Evolutionary conservation across 495 filamentous ascomycete genomes (phyloP).

Genomic region (Penicillium salamii): DNA sequence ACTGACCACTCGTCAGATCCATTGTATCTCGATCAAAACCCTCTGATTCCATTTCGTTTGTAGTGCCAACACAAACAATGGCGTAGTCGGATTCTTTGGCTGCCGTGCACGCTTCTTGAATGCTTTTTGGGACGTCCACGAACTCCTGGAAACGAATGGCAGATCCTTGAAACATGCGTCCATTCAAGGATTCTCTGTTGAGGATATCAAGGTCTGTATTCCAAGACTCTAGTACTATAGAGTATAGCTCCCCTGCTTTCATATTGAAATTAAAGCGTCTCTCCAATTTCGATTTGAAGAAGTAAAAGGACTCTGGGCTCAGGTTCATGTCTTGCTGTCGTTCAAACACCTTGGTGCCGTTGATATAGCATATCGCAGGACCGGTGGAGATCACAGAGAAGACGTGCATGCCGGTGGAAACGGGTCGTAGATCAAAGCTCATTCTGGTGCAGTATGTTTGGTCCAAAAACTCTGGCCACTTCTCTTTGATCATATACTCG

Average conservation of each 20-base stretch:
- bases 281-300: not conserved
- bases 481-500: not conserved
- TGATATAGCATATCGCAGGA: too few species aligned
- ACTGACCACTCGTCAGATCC: not conserved
- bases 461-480: not conserved
- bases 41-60: not conserved
- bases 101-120: too few species aligned
- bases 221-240: too few species aligned
- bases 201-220: too few species aligned
- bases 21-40: not conserved
- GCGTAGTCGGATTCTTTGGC: not conserved
- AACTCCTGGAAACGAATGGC: too few species aligned
- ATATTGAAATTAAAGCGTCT: conserved; percentile 1
- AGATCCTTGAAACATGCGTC: too few species aligned
- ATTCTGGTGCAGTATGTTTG: conserved; percentile 4
- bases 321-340: conserved; percentile 7
- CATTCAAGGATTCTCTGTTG: too few species aligned
- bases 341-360: not conserved
- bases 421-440: not conserved
- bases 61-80: not conserved
- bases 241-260: too few species aligned
- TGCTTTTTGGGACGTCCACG: too few species aligned
- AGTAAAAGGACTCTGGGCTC: not conserved
- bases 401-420: not conserved
- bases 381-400: not conserved